Base-by-base conservation (phyloP, 306 rosid species). In the Casuarina equisetifolia region DNA sequence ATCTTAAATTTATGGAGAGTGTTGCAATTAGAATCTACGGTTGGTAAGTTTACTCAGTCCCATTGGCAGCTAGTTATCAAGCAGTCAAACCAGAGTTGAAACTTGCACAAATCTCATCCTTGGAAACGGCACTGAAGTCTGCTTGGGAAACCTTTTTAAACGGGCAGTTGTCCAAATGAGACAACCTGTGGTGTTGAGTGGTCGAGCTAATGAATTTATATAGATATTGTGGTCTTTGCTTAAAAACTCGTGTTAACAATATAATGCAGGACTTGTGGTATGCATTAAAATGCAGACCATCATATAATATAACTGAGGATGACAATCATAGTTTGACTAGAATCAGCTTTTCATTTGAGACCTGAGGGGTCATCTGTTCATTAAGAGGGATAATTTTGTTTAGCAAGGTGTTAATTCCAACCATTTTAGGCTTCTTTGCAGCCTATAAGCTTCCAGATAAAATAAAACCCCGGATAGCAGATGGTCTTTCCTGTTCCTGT, bases 71-170 rank as follows among this genome's bases (percentile, higher is more conserved):
- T 25, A 25, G 32, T 25, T 25, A 25, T 25, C 32, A 25, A 36
- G 35, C 17, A 5, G 69, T 62, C 9, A 13, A 62, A 13, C 69
- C 43, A 36, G 25, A 7, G 38, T 63, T 25, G 32, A 25, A 25
- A 25, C 32, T 25, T 25, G 32, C 32, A 0, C 32, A 25, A 25
- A 25, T 25, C 32, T 62, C 44, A 62, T 36, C 10, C 19, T 12
- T 62, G 45, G 10, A 62, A 13, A 62, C 10, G 16, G 69, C 69
- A 63, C n/a, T 63, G 69, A 63, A 63, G 69, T 63, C 69, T 63
- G 69, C 36, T 35, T 63, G 11, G n/a, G 17, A 12, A 59, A 32
- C 32, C 42, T 32, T 59, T 59, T 25, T 32, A 39, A 59, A 20
- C 43, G 0, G 3, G 13, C 19, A 16, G 5, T 13, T 53, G 2